phyloP scores from a whole-genome alignment of 768 basidiomycete genomes.

The Cytidiella melzeri region DNA sequence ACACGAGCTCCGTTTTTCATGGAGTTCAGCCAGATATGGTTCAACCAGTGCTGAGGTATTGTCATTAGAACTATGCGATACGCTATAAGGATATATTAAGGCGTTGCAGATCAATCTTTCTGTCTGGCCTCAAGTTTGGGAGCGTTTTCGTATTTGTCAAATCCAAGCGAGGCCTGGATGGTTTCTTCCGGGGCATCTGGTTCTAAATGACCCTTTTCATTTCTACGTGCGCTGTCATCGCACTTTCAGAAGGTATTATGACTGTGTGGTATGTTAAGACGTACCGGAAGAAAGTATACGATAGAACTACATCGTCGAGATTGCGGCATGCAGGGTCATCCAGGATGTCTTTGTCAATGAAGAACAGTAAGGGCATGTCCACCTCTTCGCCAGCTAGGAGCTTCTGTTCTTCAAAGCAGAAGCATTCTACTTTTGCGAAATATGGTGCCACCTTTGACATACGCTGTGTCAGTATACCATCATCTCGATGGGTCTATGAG shows the following conservation, averaged over 20 bases:
- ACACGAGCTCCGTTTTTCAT: too few relatives aligned
- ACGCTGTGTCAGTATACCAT: not conserved
- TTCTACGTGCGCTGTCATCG: constrained; percentile 69
- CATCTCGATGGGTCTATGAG: not conserved
- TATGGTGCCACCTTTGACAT: constrained; percentile 93
- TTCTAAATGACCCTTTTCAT: constrained; percentile 78
- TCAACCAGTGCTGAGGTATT: not conserved
- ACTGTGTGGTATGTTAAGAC: constrained; percentile 14
- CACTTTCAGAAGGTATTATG: not conserved
- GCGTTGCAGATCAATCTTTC: not conserved
- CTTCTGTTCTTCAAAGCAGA: constrained; percentile 98
- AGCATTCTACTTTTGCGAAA: constrained; percentile 99
- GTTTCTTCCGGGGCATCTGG: constrained; percentile 82
- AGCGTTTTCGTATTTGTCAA: constrained; percentile 51
- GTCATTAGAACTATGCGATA: not conserved
- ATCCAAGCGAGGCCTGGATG: constrained; percentile 77
- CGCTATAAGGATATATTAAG: not conserved
- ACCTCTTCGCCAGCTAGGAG: constrained; percentile 93
- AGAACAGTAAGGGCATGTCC: constrained; percentile 97
- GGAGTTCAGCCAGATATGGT: too few relatives aligned
- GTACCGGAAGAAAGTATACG: constrained; percentile 97
- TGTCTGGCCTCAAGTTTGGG: constrained; percentile 26
- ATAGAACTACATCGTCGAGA: constrained; percentile 87
- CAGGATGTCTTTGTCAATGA: constrained; percentile 95
- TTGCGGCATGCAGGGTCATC: constrained; percentile 87